Evolutionary conservation across 1,139 yeast genomes (phyloP), one percentile per base, ranked within the genome.

Genomic region (Suzukiozyma palmioleophila): DNA sequence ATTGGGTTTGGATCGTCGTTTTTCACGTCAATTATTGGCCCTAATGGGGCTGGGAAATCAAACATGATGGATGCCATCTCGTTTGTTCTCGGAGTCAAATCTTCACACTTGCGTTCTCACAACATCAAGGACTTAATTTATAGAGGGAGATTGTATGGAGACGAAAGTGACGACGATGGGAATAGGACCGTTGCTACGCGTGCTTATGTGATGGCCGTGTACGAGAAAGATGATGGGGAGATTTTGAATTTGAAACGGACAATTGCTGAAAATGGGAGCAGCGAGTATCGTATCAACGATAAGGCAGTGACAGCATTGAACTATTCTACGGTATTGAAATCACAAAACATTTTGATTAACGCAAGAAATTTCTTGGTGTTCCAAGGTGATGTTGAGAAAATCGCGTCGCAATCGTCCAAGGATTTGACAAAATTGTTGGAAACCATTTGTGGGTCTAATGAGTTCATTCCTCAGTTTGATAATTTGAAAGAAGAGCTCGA

Each of bases 31-130:
- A 87, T 92, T 45, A 86, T 94, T 43, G 99, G 99, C 1, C 97
- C 98, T 12, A 94, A 94, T 72, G 98, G 98, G 13, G 85, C 97
- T 1, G 99, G 99, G 11, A 92, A 92, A 65, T 86, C 96, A 36
- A 92, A 92, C 55, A 84, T 90, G 90, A 90, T 90, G 97, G 97
- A 90, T 59, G 97, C 97, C 34, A 89, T 90, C 13, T 88, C 97
- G 2, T 92, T 92, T 57, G 98, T 92, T 11, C 71, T 94, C 27
- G 99, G 99, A 15, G 81, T 92, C 38, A 72, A 84, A 51, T 79
- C 94, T 13, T 66, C 74, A 26, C 92, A 86, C 44, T 67, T 94
- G 45, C 75, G 99, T 51, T 87, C 97, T 2, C 69, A 75, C 22
- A 79, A 79, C 42, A 62, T 88, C 51, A 77, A 73, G 40, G 97